Percentiles rank a stretch among this genome's conserved stretches.
phyloP scores from a whole-genome alignment of 176 grass and related monocot genomes.

The Oryza australiensis region DNA sequence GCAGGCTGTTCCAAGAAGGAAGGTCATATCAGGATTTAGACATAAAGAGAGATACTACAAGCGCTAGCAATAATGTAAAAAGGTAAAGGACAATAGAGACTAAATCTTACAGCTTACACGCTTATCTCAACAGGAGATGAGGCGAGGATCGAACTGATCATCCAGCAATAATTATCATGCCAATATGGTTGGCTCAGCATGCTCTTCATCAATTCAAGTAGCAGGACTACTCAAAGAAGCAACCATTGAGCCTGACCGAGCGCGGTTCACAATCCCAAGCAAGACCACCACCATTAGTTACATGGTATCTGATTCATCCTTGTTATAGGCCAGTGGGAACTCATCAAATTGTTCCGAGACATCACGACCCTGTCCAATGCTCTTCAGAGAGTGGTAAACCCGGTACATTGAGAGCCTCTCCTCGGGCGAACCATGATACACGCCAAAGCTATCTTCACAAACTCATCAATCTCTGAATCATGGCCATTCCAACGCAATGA shows the following conservation, averaged over 20 bases:
- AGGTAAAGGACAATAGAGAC: constrained; percentile 35
- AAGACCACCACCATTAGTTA: constrained; percentile 23
- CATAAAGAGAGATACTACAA: constrained; percentile 51
- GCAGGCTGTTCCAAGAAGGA: constrained; percentile 46
- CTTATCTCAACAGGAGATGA: constrained; percentile 41
- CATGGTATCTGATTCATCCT: constrained; percentile 70
- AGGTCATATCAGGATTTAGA: constrained; percentile 45
- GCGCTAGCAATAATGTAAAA: constrained; percentile 35
- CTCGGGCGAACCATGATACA: constrained; percentile 45
- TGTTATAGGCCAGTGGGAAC: constrained; percentile 76
- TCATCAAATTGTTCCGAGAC: constrained; percentile 85
- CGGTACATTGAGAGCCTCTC: constrained; percentile 84
- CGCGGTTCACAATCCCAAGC: constrained; percentile 4
- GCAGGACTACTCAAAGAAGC: constrained; percentile 21
- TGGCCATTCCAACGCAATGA: constrained; percentile 55
- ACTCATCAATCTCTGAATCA: constrained; percentile 57
- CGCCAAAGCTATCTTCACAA: constrained; percentile 82
- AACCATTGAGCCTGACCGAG: constrained; percentile 24
- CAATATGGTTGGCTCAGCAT: constrained; percentile 24
- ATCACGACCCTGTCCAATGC: constrained; percentile 45
- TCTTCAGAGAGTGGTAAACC: constrained; percentile 74
- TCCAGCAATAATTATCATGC: constrained; percentile 20
- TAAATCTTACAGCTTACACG: constrained; percentile 65
- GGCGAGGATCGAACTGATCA: constrained; percentile 23
- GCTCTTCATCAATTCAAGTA: constrained; percentile 15